Percentiles rank a stretch among this genome's conserved stretches.
phyloP scores from a whole-genome alignment of 345 rosid species.

The Eucalyptus pauciflora region DNA sequence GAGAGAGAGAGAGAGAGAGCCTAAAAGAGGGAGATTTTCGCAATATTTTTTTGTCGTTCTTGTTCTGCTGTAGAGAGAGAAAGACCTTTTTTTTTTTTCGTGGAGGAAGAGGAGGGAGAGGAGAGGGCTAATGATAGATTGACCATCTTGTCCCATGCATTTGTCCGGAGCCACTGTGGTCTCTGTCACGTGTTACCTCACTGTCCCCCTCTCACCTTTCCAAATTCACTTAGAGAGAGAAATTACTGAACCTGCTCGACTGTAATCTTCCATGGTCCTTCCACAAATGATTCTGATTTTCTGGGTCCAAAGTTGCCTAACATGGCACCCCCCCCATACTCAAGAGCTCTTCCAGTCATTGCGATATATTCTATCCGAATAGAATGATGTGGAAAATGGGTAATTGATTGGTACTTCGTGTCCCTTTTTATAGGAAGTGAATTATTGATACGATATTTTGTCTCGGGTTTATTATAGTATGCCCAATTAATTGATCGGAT shows the following conservation, averaged over 20 bases:
- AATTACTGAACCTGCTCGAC: not conserved
- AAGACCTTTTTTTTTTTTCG: not conserved
- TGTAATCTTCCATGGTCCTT: not conserved
- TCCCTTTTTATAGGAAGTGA: not conserved
- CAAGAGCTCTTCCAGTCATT: not conserved
- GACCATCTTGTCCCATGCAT: not conserved
- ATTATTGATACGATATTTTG: not conserved
- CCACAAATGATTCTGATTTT: not conserved
- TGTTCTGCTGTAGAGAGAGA: not conserved
- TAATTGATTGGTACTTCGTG: fast-evolving
- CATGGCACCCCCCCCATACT: fast-evolving
- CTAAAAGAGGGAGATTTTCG: not conserved
- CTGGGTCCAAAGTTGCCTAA: not conserved
- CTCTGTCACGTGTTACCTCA: not conserved
- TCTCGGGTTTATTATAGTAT: not conserved
- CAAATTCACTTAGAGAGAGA: not conserved
- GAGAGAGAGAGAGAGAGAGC: not conserved
- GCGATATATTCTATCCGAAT: fast-evolving
- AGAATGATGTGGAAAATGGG: not conserved
- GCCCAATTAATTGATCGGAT: not conserved
- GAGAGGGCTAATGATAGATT: not conserved
- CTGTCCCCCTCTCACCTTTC: not conserved
- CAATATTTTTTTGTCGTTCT: not conserved
- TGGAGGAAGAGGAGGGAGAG: not conserved
- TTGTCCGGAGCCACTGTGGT: not conserved